Conservation (phyloP, 305 asterid genomes). For the Nicotiana rustica region DNA sequence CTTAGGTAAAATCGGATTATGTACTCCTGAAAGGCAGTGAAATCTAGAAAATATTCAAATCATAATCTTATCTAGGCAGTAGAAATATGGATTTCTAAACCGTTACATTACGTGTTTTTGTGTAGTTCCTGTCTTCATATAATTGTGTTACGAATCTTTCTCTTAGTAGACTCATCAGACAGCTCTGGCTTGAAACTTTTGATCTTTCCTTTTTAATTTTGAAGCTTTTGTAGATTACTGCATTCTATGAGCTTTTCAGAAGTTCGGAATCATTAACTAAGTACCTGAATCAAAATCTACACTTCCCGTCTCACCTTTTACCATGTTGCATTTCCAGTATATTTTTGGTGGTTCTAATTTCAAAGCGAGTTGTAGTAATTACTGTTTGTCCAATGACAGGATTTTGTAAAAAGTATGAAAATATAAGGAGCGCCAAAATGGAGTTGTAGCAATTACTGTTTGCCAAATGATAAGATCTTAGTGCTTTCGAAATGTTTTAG, state of each 20-base stretch:
- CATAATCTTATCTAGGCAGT: not conserved
- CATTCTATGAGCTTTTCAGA: not conserved
- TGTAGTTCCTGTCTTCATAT: not conserved
- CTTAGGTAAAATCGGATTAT: not conserved
- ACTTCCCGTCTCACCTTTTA: not conserved
- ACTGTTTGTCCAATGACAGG: not conserved
- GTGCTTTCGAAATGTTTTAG: not conserved
- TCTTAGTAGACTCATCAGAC: not conserved
- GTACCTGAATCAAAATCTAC: not conserved
- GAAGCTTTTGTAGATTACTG: not conserved
- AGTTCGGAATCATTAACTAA: not conserved
- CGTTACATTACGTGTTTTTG: not conserved
- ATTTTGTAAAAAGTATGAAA: too few species aligned
- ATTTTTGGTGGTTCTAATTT: not conserved
- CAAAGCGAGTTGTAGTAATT: not conserved
- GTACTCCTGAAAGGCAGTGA: not conserved
- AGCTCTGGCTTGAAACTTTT: not conserved
- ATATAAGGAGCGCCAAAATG: not conserved
- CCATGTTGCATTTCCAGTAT: not conserved
- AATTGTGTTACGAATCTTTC: not conserved
- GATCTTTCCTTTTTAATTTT: not conserved
- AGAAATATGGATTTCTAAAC: not conserved
- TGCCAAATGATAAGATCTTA: not conserved
- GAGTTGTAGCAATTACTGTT: not conserved
- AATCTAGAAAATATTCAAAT: too few species aligned